Evolutionary conservation across 1,139 yeast genomes (phyloP), one percentile per base, ranked within the genome.

Genomic region (Sugiyamaella japonica): DNA sequence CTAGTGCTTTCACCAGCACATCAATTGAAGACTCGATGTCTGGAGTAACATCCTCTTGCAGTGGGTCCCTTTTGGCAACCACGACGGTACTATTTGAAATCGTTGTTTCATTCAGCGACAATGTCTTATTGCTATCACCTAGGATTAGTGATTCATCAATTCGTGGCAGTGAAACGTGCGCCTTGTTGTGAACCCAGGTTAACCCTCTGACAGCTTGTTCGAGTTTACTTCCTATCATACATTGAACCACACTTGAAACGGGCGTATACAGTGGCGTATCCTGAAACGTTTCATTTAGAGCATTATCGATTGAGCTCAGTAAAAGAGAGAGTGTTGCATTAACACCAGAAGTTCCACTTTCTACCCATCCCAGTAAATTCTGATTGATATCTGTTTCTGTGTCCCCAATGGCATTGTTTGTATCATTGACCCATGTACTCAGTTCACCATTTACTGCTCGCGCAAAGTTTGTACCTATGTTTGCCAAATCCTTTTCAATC

Each of bases 161-260:
- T 34, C 76, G 64, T 0, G 97, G 97, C 0, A 91, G 66, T 0
- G 73, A 60, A 1, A 91, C 72, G 13, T 80, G 74, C 2, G 91
- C 77, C 60, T 87, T 76, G 34, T 83, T 74, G 62, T 86, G 77
- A 1, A 91, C 73, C 98, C 98, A 93, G 0, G 84, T 78, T 52
- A 91, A 69, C 0, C 96, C 98, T 23, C 77, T 66, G 61, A 87
- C 87, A 0, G 90, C 73, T 34, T 78, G 76, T 3, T 76, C 75
- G 6, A 91, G 68, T 66, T 91, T 93, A 53, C 85, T 76, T 12
- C 90, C 95, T 41, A 93, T 74, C 1, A 88, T 81, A 71, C 99
- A 93, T 50, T 84, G 83, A 5, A 90, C 86, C 0, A 90, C 82
- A 72, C 79, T 62, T 12, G 68, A 56, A 9, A 91, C 76, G 0